Percentiles rank a stretch among this genome's conserved stretches.
phyloP scores from a whole-genome alignment of 2,329 filamentous ascomycete genomes.

The Chaetomiaceae sp. region DNA sequence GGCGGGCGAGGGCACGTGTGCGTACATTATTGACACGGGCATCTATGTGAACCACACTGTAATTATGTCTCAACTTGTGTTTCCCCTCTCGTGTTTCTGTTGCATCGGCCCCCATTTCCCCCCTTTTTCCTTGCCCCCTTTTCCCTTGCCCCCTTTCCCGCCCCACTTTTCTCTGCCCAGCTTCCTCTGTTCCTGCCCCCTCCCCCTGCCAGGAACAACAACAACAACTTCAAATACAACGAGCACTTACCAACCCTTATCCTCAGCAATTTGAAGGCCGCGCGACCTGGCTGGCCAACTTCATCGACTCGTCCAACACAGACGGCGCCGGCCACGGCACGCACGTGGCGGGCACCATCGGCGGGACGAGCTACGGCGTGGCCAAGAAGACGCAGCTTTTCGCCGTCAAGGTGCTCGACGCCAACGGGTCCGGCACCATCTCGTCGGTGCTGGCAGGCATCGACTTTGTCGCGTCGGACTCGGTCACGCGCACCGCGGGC shows the following conservation, averaged over 20 bases:
- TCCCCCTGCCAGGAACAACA: not conserved
- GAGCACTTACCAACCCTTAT: not conserved
- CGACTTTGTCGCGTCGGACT: constrained; percentile 37
- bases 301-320: constrained; percentile 30
- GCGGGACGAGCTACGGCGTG: constrained; percentile 39
- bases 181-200: too few species aligned
- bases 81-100: too few species aligned
- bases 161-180: too few species aligned
- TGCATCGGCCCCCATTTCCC: too few species aligned
- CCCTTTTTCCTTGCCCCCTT: not conserved
- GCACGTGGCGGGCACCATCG: constrained; percentile 43
- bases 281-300: constrained; percentile 37
- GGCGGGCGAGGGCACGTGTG: constrained; percentile 29
- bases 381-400: constrained; percentile 40
- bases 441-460: constrained; percentile 41
- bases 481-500: constrained; percentile 25
- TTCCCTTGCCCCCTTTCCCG: not conserved
- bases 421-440: constrained; percentile 33
- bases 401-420: constrained; percentile 42
- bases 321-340: constrained; percentile 45
- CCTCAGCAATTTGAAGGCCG: constrained; percentile 37
- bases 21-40: constrained; percentile 44
- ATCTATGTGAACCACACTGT: constrained; percentile 37
- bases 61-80: too few species aligned
- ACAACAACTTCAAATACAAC: too few species aligned